Percentiles rank a stretch among this genome's conserved stretches.
Conservation (phyloP, 2,329 filamentous ascomycete genomes). For the Orbilia quercus region DNA sequence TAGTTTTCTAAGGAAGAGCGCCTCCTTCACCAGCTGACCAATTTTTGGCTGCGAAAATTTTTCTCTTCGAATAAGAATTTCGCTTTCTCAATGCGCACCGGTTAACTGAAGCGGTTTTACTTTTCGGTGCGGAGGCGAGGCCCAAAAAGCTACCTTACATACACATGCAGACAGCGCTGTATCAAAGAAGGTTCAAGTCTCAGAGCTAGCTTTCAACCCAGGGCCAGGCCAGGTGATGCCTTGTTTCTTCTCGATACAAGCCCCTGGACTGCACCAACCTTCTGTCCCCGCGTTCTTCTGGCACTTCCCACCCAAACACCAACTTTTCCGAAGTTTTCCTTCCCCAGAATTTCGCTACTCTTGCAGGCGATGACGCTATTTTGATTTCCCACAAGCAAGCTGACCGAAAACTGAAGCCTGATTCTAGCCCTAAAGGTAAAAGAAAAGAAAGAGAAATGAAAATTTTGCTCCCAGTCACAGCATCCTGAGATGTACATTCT, state of each 20-base stretch:
- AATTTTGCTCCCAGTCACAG: conserved; percentile 19
- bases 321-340: conserved; percentile 25
- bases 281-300: conserved; percentile 36
- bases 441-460: conserved; percentile 28
- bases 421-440: conserved; percentile 46
- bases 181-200: neutral
- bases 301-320: conserved; percentile 4
- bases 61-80: conserved; percentile 6
- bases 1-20: conserved; percentile 40
- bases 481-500: conserved; percentile 24
- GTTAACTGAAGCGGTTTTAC: conserved; percentile 19
- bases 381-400: conserved; percentile 45
- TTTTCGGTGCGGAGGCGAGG: conserved; percentile 38
- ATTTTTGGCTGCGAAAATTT: conserved; percentile 19
- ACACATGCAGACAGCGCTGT: too few species aligned
- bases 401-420: conserved; percentile 43
- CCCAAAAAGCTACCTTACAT: neutral
- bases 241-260: conserved; percentile 25
- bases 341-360: conserved; percentile 55
- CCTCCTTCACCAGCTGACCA: conserved; percentile 51
- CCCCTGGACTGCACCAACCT: conserved; percentile 36
- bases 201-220: neutral
- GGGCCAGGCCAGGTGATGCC: conserved; percentile 43
- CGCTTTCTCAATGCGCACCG: conserved; percentile 33
- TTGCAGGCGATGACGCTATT: conserved; percentile 54